Evolutionary conservation across 2,329 filamentous ascomycete species (phyloP), one percentile per base, ranked within the genome.

Genomic region (Cladosporium austrohemisphaericum): DNA sequence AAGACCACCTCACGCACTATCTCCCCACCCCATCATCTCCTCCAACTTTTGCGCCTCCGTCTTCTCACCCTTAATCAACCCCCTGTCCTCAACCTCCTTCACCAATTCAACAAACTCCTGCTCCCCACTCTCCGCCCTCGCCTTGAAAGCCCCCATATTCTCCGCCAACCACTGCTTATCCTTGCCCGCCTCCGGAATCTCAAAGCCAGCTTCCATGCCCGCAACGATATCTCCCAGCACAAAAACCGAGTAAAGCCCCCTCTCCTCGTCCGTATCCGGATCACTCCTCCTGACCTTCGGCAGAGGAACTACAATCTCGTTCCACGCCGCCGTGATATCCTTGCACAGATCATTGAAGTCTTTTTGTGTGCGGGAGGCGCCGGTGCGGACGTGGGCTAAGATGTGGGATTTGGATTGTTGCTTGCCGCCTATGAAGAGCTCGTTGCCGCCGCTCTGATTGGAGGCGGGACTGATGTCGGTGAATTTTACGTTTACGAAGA

Each of bases 401-500:
- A 70, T 66, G 35, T 62, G 60, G 49, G 69, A 70, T 32, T 38
- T 59, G 23, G 38, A 38, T 13, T 54, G 59, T 4, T 55, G 57
- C 23, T 66, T 65, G n/a, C 70, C 70, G 25, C 55, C 70, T 3
- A 71, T 57, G 53, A 69, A 73, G 22, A 57, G 55, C 6, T 44
- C 37, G 5, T 52, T 50, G 22, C 5, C 10, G 32, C 16, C 6
- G 20, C 8, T 7, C 3, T 55, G 44, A 4, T 35, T n/a, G 33
- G 50, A 22, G 7, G 51, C 10, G 44, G 52, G 55, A n/a, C n/a
- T n/a, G 19, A 56, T 49, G 49, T 70, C 62, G 16, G 57, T 64
- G 57, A 72, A 73, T 13, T 60, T 57, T 11, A 75, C 64, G 52
- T 74, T 72, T 41, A 75, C 71, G 60, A 76, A 75, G 19, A 71